Evolutionary conservation across 2,329 filamentous ascomycete genomes (phyloP).

Genomic region (Microascus cirrosus): DNA sequence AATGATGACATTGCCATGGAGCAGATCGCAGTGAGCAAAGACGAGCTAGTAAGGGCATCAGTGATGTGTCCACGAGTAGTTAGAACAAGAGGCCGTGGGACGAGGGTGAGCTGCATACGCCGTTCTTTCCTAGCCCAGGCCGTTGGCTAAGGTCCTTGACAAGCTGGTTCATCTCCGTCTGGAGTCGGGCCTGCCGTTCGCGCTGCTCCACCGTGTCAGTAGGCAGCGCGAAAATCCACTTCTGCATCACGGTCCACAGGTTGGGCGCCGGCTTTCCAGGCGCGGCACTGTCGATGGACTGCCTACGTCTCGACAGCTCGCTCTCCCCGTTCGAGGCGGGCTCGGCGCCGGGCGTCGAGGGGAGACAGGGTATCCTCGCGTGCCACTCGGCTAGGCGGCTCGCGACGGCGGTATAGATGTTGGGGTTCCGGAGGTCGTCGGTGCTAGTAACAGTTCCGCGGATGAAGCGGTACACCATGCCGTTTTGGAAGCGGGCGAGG

Average conservation of each 20-base stretch:
- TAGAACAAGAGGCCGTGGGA: background rate
- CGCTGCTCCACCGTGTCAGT: conserved; percentile 58
- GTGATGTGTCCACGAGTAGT: background rate
- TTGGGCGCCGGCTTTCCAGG: conserved; percentile 69
- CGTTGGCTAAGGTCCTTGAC: conserved; percentile 63
- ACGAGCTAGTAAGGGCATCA: conserved; percentile 47
- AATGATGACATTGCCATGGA: conserved; percentile 95
- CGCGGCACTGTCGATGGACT: conserved; percentile 35
- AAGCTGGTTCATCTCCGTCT: conserved; percentile 62
- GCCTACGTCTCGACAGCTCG: conserved; percentile 20
- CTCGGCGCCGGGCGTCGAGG: conserved; percentile 18
- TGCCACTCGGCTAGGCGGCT: conserved; percentile 87
- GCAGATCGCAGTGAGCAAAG: conserved; percentile 88
- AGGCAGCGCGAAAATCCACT: conserved; percentile 85
- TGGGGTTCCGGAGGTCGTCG: conserved; percentile 63
- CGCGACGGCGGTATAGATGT: conserved; percentile 75
- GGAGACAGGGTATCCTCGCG: conserved; percentile 53
- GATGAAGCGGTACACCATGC: conserved; percentile 89
- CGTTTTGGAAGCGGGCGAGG: conserved; percentile 88
- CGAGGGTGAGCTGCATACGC: conserved; percentile 38
- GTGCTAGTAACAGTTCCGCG: conserved; percentile 70
- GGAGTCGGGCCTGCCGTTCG: conserved; percentile 55
- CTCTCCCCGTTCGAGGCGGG: conserved; percentile 12
- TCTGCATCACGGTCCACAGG: conserved; percentile 90
- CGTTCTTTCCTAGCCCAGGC: conserved; percentile 63